These are phyloP conservation scores for Nymphaea colorata DNA, from an alignment of 164 flowering plant genomes.

Conservation along the genomic window DNA sequence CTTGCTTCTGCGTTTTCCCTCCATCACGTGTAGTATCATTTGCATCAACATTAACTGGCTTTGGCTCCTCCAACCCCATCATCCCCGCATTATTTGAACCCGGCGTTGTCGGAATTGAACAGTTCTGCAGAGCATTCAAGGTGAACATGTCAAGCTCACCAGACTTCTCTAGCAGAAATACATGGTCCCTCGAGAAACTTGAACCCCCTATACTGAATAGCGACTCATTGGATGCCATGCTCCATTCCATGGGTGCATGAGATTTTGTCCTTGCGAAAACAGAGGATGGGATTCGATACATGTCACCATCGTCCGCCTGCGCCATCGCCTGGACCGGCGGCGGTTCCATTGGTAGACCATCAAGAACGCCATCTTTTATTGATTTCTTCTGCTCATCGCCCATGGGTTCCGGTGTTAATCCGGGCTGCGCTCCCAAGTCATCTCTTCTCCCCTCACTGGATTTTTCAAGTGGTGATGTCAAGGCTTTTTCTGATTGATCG, in stretches of 20 bases:
- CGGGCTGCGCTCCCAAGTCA: background rate
- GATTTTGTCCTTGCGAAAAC: constrained; percentile 40
- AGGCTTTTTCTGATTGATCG: background rate
- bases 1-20: too few relatives aligned
- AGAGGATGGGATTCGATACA: constrained; percentile 57
- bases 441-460: background rate
- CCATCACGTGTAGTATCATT: too few relatives aligned
- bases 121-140: background rate
- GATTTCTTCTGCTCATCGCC: background rate
- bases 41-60: background rate
- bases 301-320: constrained; percentile 25
- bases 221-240: constrained; percentile 81
- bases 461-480: background rate
- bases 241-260: constrained; percentile 43
- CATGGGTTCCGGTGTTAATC: background rate
- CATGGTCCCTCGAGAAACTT: constrained; percentile 56
- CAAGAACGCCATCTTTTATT: too few relatives aligned
- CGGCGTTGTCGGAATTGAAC: background rate
- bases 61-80: background rate
- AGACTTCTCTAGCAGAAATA: constrained; percentile 14
- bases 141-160: constrained; percentile 16
- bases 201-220: constrained; percentile 68
- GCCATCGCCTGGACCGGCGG: constrained; percentile 69
- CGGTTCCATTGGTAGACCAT: constrained; percentile 7
- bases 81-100: background rate